Evolutionary conservation across 2,329 filamentous ascomycete genomes (phyloP), one percentile per base, ranked within the genome.

Genomic region (Hymenoscyphus repandus): DNA sequence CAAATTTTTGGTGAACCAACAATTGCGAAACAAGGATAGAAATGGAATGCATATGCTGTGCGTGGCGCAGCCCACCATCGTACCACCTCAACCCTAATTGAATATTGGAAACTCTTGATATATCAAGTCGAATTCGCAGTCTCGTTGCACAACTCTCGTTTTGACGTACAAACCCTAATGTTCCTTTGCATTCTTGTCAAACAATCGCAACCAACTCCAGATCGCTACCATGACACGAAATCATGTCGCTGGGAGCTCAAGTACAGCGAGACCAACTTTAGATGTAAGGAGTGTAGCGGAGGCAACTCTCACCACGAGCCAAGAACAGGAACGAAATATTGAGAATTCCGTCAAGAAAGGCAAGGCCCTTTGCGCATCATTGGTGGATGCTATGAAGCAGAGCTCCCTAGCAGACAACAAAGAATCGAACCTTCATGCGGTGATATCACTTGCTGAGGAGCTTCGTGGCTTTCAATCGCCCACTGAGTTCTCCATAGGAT

Each of bases 391-490:
- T 44, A 46, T 55, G 46, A 40, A 31, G 32, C 12, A 43, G 5
- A 52, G 50, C 34, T 42, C 47, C 33, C 47, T 55, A 17, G 53
- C 50, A 45, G 45, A 50, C 15, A 41, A 55, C 27, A 45, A 50
- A 12, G 37, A 52, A 37, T 49, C 50, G 27, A 50, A 50, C 37
- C 45, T 55, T 27, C 50, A 52, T 6, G 42, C 31, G n/a, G 40
- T 53, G 20, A 32, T 55, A 32, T 36, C 27, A 11, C 50, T 52
- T n/a, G 53, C 53, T 7, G 53, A 55, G 43, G 53, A 55, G n/a
- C 50, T 55, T 44, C 50, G 15, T 33, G 46, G 46, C 33, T 55
- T 52, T 20, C 50, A 55, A 20, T 55, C 50, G 13, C 53, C 53
- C 4, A 42, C 49, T 47, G 53, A 55, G 38, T 52, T 55, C 11